Evolutionary conservation across 106 monocot species (phyloP).

Genomic region (Agapanthus africanus): DNA sequence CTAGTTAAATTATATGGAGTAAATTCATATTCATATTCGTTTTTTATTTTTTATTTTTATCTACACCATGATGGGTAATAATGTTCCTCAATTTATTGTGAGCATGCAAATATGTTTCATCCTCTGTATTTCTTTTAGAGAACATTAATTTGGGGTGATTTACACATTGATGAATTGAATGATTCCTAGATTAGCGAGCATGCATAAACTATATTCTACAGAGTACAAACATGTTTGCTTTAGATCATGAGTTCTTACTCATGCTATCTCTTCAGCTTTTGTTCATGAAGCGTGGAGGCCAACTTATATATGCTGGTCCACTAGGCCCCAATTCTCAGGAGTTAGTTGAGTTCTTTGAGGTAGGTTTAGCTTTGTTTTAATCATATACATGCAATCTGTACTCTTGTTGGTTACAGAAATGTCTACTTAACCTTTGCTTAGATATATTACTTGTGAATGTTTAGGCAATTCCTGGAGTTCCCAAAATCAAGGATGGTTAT

Average conservation of each 20-base stretch:
- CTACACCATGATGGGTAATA: too few relatives aligned
- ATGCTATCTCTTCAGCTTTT: slow-evolving; percentile 43
- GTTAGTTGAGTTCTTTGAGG: slow-evolving; percentile 82
- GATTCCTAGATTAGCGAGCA: neutral
- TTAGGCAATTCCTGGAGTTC: slow-evolving; percentile 79
- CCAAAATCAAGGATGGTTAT: slow-evolving; percentile 82
- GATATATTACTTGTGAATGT: slow-evolving; percentile 4
- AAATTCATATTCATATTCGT: too few relatives aligned
- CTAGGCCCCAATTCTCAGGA: slow-evolving; percentile 69
- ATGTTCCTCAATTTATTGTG: too few relatives aligned
- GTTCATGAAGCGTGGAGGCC: slow-evolving; percentile 93
- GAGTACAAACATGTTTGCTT: too few relatives aligned
- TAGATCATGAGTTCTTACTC: neutral
- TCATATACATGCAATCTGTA: neutral
- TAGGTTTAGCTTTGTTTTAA: slow-evolving; percentile 6
- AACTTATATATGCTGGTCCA: slow-evolving; percentile 87
- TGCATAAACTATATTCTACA: too few relatives aligned
- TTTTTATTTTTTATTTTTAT: too few relatives aligned
- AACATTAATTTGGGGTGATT: neutral
- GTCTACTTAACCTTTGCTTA: neutral
- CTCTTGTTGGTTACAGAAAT: neutral
- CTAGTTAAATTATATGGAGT: too few relatives aligned
- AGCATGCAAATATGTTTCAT: too few relatives aligned
- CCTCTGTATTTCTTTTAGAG: neutral
- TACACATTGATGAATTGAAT: neutral